Base-by-base conservation (phyloP, 768 basidiomycete species). In the Suillus decipiens region DNA sequence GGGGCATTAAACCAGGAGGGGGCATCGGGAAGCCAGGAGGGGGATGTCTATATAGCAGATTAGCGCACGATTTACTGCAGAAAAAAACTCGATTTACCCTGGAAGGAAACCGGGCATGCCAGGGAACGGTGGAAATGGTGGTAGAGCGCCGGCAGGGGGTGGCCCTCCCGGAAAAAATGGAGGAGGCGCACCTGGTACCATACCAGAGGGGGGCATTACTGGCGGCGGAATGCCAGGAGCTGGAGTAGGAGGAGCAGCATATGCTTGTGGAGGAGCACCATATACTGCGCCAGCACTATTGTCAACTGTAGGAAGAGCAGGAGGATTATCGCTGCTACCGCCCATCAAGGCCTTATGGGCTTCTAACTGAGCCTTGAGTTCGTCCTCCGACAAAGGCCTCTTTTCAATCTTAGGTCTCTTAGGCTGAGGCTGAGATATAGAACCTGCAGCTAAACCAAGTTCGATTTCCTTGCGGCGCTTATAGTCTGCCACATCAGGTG, bases 281-380 rank as follows among this genome's bases (percentile, higher is more conserved):
- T 89, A 93, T 0, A 94, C 91, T 5, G 81, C 84, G 41, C 84
- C 79, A n/a, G 80, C 72, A 66, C 78, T 78, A 14, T 79, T 71
- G 56, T 80, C 81, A 12, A 78, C 70, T 2, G 80, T 70, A 15
- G 78, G 67, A 15, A 81, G 76, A 12, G 75, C 57, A 22, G 66
- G 55, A 15, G 75, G 67, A 24, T 77, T 73, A 9, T 80, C 69
- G 11, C 72, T 66, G 6, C 84, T 78, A 9, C 78, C 82, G 31
- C 92, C 90, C 96, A 99, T 98, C 50, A 99, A 82, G 8, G 90
- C 90, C 73, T 89, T 94, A 77, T 99, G 96, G 2, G 93, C 92
- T 60, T 87, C 88, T 3, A 99, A 83, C 73, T 96, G 93, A 0
- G 89, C 87, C 64, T 84, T 86, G 19, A 98, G 82, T 70, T 99